These are phyloP conservation scores for Clavulina sp. DNA, from an alignment of 768 basidiomycete genomes.

Conservation along the genomic window DNA sequence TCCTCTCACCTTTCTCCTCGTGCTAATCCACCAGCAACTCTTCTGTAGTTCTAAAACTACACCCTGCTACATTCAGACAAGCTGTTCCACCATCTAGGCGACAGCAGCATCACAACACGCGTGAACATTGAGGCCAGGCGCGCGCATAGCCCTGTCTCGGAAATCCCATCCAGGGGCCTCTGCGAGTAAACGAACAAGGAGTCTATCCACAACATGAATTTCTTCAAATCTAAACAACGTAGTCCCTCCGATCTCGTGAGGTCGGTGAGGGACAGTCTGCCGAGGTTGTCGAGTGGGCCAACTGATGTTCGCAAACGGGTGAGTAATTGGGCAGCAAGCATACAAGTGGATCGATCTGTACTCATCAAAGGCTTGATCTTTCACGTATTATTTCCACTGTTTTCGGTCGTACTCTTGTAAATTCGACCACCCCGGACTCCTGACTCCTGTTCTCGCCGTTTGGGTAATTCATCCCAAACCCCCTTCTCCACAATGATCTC, in stretches of 20 bases:
- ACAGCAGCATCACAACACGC: too few species aligned
- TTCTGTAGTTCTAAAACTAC: too few species aligned
- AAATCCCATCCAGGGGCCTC: too few species aligned
- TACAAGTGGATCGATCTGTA: background rate
- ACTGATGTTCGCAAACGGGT: constrained; percentile 74
- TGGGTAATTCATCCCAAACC: too few species aligned
- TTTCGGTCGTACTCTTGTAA: background rate
- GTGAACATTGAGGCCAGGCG: too few species aligned
- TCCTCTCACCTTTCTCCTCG: background rate
- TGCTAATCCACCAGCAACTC: background rate
- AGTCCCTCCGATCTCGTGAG: constrained; percentile 80
- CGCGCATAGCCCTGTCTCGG: too few species aligned
- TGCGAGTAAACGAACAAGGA: too few species aligned
- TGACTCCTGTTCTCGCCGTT: too few species aligned
- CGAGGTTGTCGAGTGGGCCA: constrained; percentile 52
- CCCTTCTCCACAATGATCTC: too few species aligned
- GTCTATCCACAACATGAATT: constrained; percentile 55
- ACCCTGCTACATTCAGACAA: too few species aligned
- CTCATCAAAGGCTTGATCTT: background rate
- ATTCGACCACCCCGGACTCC: too few species aligned
- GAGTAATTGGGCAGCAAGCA: constrained; percentile 12
- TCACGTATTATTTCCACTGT: background rate
- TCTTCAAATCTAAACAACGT: constrained; percentile 83
- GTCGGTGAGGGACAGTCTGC: constrained; percentile 60
- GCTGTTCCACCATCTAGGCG: too few species aligned